phyloP scores from a whole-genome alignment of 1,284 basidiomycete species.

The Ganoderma lingzhi region DNA sequence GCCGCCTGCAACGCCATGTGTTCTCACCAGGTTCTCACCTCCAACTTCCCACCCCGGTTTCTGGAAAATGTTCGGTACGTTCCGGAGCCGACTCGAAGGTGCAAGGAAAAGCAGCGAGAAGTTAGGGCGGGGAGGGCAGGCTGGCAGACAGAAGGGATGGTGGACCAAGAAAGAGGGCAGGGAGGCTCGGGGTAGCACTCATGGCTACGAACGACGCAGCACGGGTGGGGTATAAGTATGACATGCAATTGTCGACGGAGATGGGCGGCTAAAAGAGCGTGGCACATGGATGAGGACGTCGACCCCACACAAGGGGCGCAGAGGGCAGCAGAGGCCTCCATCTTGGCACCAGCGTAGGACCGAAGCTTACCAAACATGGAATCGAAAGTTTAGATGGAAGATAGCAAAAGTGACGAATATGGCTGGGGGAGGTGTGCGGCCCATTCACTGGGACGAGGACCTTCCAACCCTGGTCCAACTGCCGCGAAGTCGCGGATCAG shows the following conservation, averaged over 20 bases:
- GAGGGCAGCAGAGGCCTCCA: background rate
- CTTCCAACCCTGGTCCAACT: background rate
- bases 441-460: background rate
- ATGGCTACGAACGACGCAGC: background rate
- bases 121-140: background rate
- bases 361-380: slow-evolving; percentile 2
- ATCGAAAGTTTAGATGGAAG: background rate
- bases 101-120: background rate
- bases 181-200: background rate
- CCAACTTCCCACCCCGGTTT: background rate
- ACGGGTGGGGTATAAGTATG: slow-evolving; percentile 1
- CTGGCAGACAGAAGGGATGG: slow-evolving; percentile 1
- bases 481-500: background rate
- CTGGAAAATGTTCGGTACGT: background rate
- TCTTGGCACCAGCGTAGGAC: background rate
- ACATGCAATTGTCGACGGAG: background rate
- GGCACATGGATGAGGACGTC: background rate
- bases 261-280: background rate
- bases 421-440: no score
- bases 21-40: background rate
- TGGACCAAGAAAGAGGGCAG: slow-evolving; percentile 4
- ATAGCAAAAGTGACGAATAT: background rate
- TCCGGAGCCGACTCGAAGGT: background rate
- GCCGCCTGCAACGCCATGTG: slow-evolving; percentile 20
- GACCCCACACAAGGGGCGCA: background rate